Conservation (phyloP, 1,284 basidiomycete species). For the Tilletia horrida region DNA sequence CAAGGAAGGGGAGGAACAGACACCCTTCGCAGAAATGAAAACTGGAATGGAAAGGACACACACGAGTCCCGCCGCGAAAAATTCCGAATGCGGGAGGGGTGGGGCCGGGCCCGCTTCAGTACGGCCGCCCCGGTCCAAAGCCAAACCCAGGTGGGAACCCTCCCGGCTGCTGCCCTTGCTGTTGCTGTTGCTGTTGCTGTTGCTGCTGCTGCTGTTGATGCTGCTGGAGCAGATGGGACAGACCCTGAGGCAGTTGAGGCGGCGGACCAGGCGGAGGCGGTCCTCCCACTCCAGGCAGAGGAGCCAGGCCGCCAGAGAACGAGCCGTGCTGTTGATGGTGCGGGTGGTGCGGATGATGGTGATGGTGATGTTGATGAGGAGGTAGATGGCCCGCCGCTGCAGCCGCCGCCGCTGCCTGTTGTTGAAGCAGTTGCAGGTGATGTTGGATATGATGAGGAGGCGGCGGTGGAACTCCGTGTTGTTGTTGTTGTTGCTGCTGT, state of each 20-base stretch:
- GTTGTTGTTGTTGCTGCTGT: conserved; percentile 23
- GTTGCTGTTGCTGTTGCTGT: background rate
- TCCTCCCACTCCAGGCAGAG: too few relatives aligned
- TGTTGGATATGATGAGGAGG: conserved; percentile 18
- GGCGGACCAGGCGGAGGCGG: background rate
- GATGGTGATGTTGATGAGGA: background rate
- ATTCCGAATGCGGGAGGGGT: too few relatives aligned
- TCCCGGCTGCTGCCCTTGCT: background rate
- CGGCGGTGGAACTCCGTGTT: background rate
- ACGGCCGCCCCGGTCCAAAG: background rate
- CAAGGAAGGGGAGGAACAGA: too few relatives aligned
- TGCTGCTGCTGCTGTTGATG: background rate
- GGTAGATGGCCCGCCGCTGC: too few relatives aligned
- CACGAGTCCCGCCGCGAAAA: too few relatives aligned
- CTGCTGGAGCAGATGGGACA: conserved; percentile 2
- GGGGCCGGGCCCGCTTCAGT: too few relatives aligned
- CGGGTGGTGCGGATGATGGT: background rate
- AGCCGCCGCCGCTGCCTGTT: background rate
- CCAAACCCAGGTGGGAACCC: conserved; percentile 5
- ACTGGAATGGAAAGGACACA: too few relatives aligned
- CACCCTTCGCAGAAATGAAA: too few relatives aligned
- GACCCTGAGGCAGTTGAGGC: background rate
- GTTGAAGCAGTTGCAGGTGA: conserved; percentile 15
- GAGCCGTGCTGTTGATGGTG: background rate
- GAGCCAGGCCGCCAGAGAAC: too few relatives aligned